Conservation (phyloP, 116 monocot genomes). For the Iris pallida region DNA sequence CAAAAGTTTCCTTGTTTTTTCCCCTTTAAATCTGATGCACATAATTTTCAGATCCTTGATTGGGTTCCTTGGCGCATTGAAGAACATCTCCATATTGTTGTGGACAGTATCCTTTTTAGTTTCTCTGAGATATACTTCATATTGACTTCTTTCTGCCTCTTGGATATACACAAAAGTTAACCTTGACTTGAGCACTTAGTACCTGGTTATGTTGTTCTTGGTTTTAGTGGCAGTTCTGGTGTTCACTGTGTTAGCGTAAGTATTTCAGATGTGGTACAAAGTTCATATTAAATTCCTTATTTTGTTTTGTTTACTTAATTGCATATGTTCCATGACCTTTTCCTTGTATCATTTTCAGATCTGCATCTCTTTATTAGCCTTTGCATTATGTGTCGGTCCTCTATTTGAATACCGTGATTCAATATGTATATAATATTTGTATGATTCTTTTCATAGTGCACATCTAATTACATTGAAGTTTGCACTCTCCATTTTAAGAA, state of each 20-base stretch:
- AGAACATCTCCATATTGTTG: slow-evolving; percentile 51
- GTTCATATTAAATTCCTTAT: not conserved
- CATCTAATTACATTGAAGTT: not conserved
- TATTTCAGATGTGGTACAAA: slow-evolving; percentile 7
- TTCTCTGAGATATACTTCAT: slow-evolving; percentile 1
- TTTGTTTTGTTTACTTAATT: not conserved
- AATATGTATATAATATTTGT: not conserved
- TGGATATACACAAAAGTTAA: not conserved
- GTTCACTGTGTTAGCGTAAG: slow-evolving; percentile 94
- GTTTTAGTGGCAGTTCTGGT: slow-evolving; percentile 80
- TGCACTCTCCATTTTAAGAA: not conserved
- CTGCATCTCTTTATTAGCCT: not conserved
- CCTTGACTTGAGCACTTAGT: slow-evolving; percentile 71
- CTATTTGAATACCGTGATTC: too few relatives aligned
- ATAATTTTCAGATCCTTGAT: slow-evolving; percentile 73
- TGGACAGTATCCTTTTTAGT: slow-evolving; percentile 88
- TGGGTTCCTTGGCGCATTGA: slow-evolving; percentile 84
- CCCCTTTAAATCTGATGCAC: not conserved
- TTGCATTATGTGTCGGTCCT: not conserved
- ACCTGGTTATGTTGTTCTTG: slow-evolving; percentile 68
- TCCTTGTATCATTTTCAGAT: not conserved
- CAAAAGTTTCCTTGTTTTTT: not conserved
- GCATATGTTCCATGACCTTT: not conserved
- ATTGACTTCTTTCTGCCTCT: not conserved
- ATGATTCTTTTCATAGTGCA: not conserved